Evolutionary conservation across 2,329 filamentous ascomycete genomes (phyloP).

Genomic region (Penicillium sp.): DNA sequence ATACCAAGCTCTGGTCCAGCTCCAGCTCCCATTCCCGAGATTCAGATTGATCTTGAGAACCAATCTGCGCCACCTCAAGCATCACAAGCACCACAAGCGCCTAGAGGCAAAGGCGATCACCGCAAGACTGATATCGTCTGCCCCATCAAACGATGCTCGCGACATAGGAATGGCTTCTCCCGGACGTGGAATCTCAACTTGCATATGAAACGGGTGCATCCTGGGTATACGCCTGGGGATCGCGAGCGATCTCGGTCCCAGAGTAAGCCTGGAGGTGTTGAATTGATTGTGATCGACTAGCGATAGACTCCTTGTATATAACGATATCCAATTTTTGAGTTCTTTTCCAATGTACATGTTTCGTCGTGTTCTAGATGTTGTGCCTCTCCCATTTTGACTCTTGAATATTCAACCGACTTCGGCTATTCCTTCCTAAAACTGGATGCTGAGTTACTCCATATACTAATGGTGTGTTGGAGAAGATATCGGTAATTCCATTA

Average conservation of each 20-base stretch:
- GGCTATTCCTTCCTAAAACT: constrained; percentile 20
- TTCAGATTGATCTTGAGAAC: background rate
- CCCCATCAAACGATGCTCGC: constrained; percentile 38
- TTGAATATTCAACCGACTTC: background rate
- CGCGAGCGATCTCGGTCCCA: constrained; percentile 11
- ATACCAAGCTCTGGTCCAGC: background rate
- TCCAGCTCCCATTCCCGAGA: background rate
- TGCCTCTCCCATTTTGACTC: background rate
- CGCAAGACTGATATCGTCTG: constrained; percentile 40
- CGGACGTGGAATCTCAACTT: constrained; percentile 47
- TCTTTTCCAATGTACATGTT: background rate
- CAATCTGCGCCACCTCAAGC: constrained; percentile 10
- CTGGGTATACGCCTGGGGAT: constrained; percentile 23
- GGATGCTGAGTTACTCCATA: background rate
- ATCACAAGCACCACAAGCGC: constrained; percentile 6
- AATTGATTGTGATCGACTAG: constrained; percentile 21
- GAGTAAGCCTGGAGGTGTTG: background rate
- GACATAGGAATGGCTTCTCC: constrained; percentile 42
- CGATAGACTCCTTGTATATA: constrained; percentile 5
- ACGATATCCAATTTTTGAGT: constrained; percentile 7
- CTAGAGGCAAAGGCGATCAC: constrained; percentile 35
- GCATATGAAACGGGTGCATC: constrained; percentile 44
- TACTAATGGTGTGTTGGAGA: background rate
- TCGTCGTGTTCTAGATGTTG: background rate
- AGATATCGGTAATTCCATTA: constrained; percentile 8